Evolutionary conservation across 345 rosid species (phyloP).

Genomic region (Salix brachista): DNA sequence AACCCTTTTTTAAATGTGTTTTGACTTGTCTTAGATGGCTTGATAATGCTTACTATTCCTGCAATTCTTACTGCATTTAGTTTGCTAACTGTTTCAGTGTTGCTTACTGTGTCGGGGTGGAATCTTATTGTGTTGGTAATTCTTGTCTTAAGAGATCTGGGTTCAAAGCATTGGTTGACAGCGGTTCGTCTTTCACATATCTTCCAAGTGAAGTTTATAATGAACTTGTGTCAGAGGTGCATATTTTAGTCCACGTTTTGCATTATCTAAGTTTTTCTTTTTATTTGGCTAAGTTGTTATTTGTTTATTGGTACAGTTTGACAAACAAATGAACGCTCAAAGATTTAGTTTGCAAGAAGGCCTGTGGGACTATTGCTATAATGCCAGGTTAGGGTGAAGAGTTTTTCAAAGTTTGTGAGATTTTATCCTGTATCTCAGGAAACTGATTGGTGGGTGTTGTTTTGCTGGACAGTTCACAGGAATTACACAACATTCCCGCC

Average conservation of each 20-base stretch:
- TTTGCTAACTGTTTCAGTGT: conserved; percentile 33
- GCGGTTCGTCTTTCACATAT: conserved; percentile 84
- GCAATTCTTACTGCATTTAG: conserved; percentile 4
- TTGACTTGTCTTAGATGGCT: not conserved
- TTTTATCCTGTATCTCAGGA: not conserved
- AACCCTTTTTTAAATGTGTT: not conserved
- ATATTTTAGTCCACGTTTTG: not conserved
- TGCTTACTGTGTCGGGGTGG: conserved; percentile 74
- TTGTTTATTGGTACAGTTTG: conserved; percentile 41
- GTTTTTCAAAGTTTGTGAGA: not conserved
- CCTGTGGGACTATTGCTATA: conserved; percentile 77
- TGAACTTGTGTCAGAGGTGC: conserved; percentile 57
- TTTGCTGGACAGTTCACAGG: conserved; percentile 36
- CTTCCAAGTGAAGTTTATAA: conserved; percentile 55
- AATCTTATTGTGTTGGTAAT: conserved; percentile 62
- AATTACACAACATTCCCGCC: conserved; percentile 53
- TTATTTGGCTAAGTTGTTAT: not conserved
- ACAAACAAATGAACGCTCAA: conserved; percentile 52
- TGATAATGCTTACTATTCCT: not conserved
- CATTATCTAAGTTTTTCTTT: not conserved
- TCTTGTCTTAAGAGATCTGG: conserved; percentile 58
- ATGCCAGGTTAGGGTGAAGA: conserved; percentile 51
- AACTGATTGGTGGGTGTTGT: not conserved
- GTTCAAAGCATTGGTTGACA: conserved; percentile 62
- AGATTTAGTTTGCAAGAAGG: conserved; percentile 38